Evolutionary conservation across 208 protist species (phyloP), one percentile per base, ranked within the genome.

Genomic region (Leishmania lainsoni): DNA sequence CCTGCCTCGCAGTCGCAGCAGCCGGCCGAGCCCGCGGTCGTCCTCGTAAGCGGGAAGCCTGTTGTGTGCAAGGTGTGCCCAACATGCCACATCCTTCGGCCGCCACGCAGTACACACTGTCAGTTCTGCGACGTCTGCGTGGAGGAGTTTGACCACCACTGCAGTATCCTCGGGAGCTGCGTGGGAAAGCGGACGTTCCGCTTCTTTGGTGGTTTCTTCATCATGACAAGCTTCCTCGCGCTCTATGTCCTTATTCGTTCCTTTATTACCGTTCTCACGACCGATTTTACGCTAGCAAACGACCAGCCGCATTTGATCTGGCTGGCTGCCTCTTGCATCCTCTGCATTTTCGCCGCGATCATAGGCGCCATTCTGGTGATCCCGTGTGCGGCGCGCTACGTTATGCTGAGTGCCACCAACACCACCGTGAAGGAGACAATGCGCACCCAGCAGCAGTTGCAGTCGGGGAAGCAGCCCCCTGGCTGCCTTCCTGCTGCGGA

Each of bases 81-180:
- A n/a, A 97, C 91, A 65, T 98, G 95, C 80, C 81, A 94, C 76
- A 91, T 98, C 39, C 14, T 91, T 10, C 90, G 95, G 1, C 95
- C 95, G 0, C 93, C 93, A 56, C 90, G 93, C 58, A 92, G 91
- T 73, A 87, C 89, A 29, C 95, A 98, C 83, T 98, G 95, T 81
- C 80, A 80, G 20, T 88, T 89, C 61, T 96, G 93, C 84, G 93
- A 95, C 72, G 88, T 92, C 32, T 98, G 95, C 84, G 92, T 98
- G 29, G 87, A 95, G 66, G 91, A 94, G 80, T 98, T 91, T 78
- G 95, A 98, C 76, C 95, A 98, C 78, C 92, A 97, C 86, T 98
- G 95, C 79, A 84, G 81, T 22, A 85, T 97, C 3, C 51, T 97
- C 17, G 95, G 93, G 35, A 89, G 87, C 80, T 96, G 92, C 75